These are phyloP conservation scores for Plenodomus tracheiphilus DNA, from an alignment of 2,329 filamentous ascomycete species.

Conservation along the genomic window DNA sequence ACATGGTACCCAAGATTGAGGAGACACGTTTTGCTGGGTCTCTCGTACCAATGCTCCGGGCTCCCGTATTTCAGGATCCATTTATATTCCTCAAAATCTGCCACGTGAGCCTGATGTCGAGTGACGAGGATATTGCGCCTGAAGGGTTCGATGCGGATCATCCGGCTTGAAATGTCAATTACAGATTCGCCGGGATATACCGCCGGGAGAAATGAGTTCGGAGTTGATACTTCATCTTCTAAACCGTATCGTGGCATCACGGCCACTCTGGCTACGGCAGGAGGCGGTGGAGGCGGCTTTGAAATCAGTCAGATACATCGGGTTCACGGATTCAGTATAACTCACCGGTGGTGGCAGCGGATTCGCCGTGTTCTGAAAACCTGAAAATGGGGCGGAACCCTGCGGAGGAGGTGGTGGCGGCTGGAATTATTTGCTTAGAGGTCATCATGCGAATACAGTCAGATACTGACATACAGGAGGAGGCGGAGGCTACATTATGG, in stretches of 20 bases:
- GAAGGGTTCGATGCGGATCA: constrained; percentile 27
- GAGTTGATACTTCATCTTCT: constrained; percentile 11
- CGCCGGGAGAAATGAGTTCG: constrained; percentile 21
- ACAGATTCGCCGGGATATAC: constrained; percentile 25
- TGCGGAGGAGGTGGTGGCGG: constrained; percentile 19
- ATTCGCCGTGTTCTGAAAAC: not conserved
- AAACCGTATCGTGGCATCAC: constrained; percentile 1
- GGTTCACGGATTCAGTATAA: not conserved
- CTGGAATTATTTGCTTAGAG: not conserved
- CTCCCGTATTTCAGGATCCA: constrained; percentile 34
- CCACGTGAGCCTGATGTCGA: constrained; percentile 21
- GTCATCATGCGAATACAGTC: not conserved
- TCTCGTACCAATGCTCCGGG: constrained; percentile 37
- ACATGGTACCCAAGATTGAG: constrained; percentile 11
- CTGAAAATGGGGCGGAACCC: not conserved
- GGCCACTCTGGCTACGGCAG: constrained; percentile 3
- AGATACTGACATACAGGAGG: not conserved
- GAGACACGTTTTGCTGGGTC: constrained; percentile 20
- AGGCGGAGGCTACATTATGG: constrained; percentile 1
- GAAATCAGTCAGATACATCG: not conserved
- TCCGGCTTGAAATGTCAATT: constrained; percentile 10
- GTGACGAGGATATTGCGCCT: constrained; percentile 29
- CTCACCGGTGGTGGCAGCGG: constrained; percentile 13
- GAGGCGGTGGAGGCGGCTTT: constrained; percentile 15
- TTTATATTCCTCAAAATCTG: constrained; percentile 32